Evolutionary conservation across 106 monocot genomes (phyloP).

Genomic region (Dendrobium catenatum): DNA sequence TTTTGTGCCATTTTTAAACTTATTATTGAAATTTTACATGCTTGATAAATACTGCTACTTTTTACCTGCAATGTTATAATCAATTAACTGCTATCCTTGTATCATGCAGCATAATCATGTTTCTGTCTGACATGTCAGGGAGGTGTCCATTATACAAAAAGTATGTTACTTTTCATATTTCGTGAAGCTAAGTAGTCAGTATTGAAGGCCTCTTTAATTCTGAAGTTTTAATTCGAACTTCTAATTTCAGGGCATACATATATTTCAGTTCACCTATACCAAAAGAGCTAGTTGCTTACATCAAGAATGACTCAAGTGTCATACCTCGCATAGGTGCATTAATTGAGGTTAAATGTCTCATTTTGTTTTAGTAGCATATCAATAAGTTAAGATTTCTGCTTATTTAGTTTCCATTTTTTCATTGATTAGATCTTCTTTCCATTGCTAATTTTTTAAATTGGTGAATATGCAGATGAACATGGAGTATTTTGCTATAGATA

Average conservation of each 20-base stretch:
- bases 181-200: not conserved
- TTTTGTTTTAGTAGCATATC: not conserved
- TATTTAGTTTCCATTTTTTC: not conserved
- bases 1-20: not conserved
- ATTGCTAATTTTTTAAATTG: conserved; percentile 11
- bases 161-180: conserved; percentile 39
- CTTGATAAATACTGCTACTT: not conserved
- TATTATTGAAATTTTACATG: not conserved
- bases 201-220: not conserved
- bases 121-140: conserved; percentile 98
- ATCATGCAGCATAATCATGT: conserved; percentile 77
- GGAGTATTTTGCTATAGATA: conserved; percentile 73
- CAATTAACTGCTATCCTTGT: conserved; percentile 8
- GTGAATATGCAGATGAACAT: conserved; percentile 72
- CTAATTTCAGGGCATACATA: conserved; percentile 49
- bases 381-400: conserved; percentile 1
- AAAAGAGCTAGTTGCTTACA: conserved; percentile 53
- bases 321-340: conserved; percentile 78
- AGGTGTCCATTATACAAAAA: conserved; percentile 88
- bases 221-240: conserved; percentile 2
- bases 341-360: conserved; percentile 46
- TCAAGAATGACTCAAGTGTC: conserved; percentile 69
- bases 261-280: conserved; percentile 70
- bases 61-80: not conserved
- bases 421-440: not conserved